These are phyloP conservation scores for Penicillium thymicola DNA, from an alignment of 2,329 filamentous ascomycete genomes.

Conservation along the genomic window DNA sequence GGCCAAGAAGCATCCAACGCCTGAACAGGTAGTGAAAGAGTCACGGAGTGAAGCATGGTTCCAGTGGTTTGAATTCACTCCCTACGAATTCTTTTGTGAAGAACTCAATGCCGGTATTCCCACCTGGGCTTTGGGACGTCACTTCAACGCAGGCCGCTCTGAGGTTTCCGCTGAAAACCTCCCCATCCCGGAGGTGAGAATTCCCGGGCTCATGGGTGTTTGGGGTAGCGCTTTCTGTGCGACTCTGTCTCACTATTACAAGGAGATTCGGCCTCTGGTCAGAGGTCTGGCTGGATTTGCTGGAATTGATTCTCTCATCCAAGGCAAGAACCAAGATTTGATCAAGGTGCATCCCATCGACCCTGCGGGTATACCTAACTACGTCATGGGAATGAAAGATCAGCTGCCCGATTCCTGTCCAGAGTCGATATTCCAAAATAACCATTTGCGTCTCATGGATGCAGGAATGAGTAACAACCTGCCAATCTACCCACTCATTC, in stretches of 20 bases:
- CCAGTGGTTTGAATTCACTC: constrained; percentile 95
- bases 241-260: constrained; percentile 93
- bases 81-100: constrained; percentile 93
- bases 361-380: constrained; percentile 88
- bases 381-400: constrained; percentile 74
- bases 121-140: constrained; percentile 85
- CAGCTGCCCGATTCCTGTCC: constrained; percentile 74
- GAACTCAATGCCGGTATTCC: constrained; percentile 89
- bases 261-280: constrained; percentile 81
- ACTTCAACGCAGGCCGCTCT: constrained; percentile 70
- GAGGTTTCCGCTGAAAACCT: constrained; percentile 61
- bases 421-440: constrained; percentile 65
- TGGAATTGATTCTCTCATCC: constrained; percentile 76
- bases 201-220: constrained; percentile 85
- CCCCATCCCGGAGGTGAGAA: constrained; percentile 76
- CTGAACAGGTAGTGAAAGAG: constrained; percentile 44
- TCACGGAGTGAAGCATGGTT: constrained; percentile 76
- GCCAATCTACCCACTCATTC: constrained; percentile 88
- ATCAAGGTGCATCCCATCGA: constrained; percentile 93
- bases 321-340: constrained; percentile 76
- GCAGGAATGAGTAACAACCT: constrained; percentile 98
- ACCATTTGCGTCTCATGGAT: constrained; percentile 85
- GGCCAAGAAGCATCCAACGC: constrained; percentile 25
- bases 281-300: constrained; percentile 70
- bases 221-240: constrained; percentile 97